Conservation (phyloP, 2,329 filamentous ascomycete genomes). For the Triangularia verruculosa region DNA sequence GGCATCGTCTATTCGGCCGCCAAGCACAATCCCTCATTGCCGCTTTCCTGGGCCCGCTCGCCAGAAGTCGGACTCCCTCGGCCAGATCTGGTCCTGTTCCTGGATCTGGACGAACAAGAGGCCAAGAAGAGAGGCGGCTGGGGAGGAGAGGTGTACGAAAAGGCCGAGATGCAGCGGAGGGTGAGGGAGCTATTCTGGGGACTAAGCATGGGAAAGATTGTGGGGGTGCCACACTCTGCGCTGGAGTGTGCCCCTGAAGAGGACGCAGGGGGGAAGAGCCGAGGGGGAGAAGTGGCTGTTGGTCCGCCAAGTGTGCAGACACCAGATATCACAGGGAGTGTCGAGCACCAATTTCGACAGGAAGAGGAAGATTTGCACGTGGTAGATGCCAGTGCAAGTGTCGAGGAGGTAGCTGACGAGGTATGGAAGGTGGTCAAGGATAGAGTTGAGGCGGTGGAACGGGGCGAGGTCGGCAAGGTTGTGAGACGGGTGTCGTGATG, state of each 20-base stretch:
- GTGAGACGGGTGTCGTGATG: constrained; percentile 44
- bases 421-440: constrained; percentile 52
- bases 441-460: constrained; percentile 49
- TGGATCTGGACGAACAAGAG: constrained; percentile 73
- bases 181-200: constrained; percentile 73
- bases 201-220: constrained; percentile 47
- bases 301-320: constrained; percentile 18
- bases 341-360: constrained; percentile 41
- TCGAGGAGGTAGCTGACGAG: constrained; percentile 55
- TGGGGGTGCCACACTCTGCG: constrained; percentile 25
- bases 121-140: constrained; percentile 79
- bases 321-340: constrained; percentile 3
- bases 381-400: constrained; percentile 50
- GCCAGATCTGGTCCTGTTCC: constrained; percentile 83
- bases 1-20: constrained; percentile 91
- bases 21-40: constrained; percentile 69
- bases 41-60: constrained; percentile 74
- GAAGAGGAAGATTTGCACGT: constrained; percentile 54
- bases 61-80: constrained; percentile 84
- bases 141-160: constrained; percentile 87
- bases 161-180: constrained; percentile 72
- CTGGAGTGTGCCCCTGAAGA: constrained; percentile 19
- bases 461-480: constrained; percentile 45
- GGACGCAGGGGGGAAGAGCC: constrained; percentile 17
- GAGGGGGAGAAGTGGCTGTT: constrained; percentile 19